Conservation (phyloP, 306 rosid species). For the Prosopis cineraria region DNA sequence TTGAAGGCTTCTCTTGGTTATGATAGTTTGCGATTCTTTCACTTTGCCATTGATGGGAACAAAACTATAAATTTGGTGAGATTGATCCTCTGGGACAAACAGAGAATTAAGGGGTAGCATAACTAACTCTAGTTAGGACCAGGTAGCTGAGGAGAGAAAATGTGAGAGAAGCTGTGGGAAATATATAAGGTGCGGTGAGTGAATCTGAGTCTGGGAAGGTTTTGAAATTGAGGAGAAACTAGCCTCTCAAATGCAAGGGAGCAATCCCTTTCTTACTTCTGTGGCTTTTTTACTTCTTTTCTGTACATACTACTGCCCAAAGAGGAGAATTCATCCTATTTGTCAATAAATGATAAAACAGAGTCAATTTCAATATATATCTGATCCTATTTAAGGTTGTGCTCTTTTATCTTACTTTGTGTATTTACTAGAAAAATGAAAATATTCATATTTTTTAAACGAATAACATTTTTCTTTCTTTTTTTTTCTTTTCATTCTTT, state of each 20-base stretch:
- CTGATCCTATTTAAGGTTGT: conserved; percentile 1
- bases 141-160: not conserved
- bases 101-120: not conserved
- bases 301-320: not conserved
- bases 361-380: not conserved
- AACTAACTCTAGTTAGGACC: not conserved
- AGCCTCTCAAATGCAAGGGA: not conserved
- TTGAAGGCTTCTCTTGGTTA: not conserved
- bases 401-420: not conserved
- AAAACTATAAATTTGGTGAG: not conserved
- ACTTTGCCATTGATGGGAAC: not conserved
- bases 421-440: conserved; percentile 6
- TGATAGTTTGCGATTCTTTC: conserved; percentile 19
- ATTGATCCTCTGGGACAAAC: not conserved
- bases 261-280: not conserved
- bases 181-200: not conserved
- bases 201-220: not conserved
- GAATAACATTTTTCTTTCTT: not conserved
- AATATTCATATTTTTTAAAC: conserved; percentile 4
- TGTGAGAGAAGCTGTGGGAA: not conserved
- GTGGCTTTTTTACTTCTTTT: not conserved
- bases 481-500: too few relatives aligned
- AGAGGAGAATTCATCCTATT: not conserved
- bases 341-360: not conserved
- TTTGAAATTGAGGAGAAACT: not conserved